Evolutionary conservation across 2,329 filamentous ascomycete species (phyloP).

Genomic region (Fusarium mundagurra): DNA sequence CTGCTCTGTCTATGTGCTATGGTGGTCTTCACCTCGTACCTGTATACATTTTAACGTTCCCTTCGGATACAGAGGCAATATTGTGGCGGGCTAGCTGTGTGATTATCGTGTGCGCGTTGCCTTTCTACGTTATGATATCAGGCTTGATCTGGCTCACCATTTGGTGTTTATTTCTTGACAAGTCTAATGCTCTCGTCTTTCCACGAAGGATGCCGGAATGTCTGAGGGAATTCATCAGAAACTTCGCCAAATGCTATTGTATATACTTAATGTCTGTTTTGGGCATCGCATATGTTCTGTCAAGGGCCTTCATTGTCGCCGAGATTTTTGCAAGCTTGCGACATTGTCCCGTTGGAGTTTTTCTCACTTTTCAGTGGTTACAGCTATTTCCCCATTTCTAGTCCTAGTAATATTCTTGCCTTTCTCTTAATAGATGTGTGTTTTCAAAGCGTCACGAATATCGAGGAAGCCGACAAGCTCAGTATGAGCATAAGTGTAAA

Average conservation of each 20-base stretch:
- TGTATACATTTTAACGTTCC: neutral
- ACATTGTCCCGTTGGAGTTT: neutral
- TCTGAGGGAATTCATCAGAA: no score
- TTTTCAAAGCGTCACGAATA: neutral
- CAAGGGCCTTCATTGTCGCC: neutral
- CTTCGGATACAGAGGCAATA: neutral
- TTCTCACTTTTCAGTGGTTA: neutral
- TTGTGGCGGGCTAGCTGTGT: neutral
- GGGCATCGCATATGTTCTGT: neutral
- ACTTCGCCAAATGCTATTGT: neutral
- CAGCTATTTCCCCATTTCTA: neutral
- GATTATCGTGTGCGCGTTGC: neutral
- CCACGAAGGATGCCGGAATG: neutral
- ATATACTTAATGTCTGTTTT: neutral
- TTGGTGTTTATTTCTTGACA: neutral
- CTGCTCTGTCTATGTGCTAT: fast-evolving
- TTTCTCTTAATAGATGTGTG: neutral
- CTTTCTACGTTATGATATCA: neutral
- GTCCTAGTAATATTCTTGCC: no score
- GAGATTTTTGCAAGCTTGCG: neutral
- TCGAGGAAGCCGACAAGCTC: neutral
- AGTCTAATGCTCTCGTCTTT: neutral
- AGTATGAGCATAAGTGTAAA: neutral
- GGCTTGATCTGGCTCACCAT: neutral
- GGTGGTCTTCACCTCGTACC: neutral